Evolutionary conservation across 2,329 filamentous ascomycete genomes (phyloP), one percentile per base, ranked within the genome.

Genomic region (Thielaviopsis punctulata): DNA sequence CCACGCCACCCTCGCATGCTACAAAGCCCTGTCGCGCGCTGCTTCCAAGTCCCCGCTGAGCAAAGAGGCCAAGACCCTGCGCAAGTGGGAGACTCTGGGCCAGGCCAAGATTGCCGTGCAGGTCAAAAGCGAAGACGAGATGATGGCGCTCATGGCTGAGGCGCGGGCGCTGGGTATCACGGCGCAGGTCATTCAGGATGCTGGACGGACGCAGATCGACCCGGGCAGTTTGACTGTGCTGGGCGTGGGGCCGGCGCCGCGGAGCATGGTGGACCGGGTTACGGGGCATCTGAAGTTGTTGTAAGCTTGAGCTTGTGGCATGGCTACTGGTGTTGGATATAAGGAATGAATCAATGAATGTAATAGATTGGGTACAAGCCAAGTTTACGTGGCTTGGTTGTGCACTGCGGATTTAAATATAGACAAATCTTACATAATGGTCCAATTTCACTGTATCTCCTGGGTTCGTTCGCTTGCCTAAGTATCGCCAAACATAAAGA

Each of bases 1-100:
- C 48, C 92, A 96, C 67, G 92, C 92, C n/a, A 95, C 90, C 2
- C 80, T 98, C 53, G 89, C 90, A 52, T 96, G 90, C 76, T 98
- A 95, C 79, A 96, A 95, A 70, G 71, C 80, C 55, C 79, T 93
- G 58, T 68, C 79, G 53, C 68, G 71, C 45, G 66, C 69, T 52
- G 69, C 77, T n/a, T 66, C 71, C 2, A 65, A 69, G 50, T 68
- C 73, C 50, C 68, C 75, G 41, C 66, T 70, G 36, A 72, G 73
- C 22, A 65, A 76, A 13, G 71, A 75, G 46, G 76, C 79, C 52
- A 70, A 70, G 44, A 70, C 94, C 50, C 77, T 98, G 48, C 75
- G 75, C 58, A 82, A 83, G 58, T 98, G 92, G 92, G 92, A 98
- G 68, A 73, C 72, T 49, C 69, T 74, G 52, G 92, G 92, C 12